phyloP scores from a whole-genome alignment of 2,329 filamentous ascomycete genomes.

The Fusarium sp. region DNA sequence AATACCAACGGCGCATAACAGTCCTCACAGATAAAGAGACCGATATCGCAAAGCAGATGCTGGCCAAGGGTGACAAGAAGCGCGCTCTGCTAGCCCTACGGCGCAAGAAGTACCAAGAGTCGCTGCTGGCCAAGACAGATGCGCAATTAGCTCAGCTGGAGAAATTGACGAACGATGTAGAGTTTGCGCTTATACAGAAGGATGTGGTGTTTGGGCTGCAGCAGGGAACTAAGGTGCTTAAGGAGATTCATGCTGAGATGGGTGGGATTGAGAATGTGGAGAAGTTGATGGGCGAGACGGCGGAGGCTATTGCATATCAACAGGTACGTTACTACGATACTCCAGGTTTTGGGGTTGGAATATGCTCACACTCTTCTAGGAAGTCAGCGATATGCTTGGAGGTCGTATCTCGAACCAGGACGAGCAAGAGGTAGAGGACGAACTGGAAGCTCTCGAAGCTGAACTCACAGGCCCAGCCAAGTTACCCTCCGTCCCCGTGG shows the following conservation, averaged over 20 bases:
- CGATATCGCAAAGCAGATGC: slow-evolving; percentile 83
- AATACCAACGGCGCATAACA: slow-evolving; percentile 92
- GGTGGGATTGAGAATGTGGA: slow-evolving; percentile 93
- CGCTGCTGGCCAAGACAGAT: slow-evolving; percentile 88
- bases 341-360: background rate
- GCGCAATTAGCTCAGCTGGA: slow-evolving; percentile 94
- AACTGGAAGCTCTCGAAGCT: slow-evolving; percentile 81
- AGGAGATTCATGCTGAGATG: slow-evolving; percentile 95
- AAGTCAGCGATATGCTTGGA: slow-evolving; percentile 90
- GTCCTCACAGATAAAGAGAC: slow-evolving; percentile 89
- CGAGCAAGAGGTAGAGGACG: slow-evolving; percentile 97
- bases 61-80: slow-evolving; percentile 80
- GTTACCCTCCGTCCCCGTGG: slow-evolving; percentile 48
- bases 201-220: slow-evolving; percentile 93
- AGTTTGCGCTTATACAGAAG: slow-evolving; percentile 97
- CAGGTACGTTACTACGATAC: slow-evolving; percentile 62
- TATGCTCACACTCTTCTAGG: slow-evolving; percentile 60
- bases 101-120: slow-evolving; percentile 96
- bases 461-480: slow-evolving; percentile 44
- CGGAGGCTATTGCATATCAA: slow-evolving; percentile 92
- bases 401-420: slow-evolving; percentile 92
- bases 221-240: slow-evolving; percentile 88
- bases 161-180: slow-evolving; percentile 85
- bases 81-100: slow-evolving; percentile 88
- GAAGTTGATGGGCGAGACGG: slow-evolving; percentile 92